Base-by-base conservation (phyloP, 805 yeast genomes). In the Metschnikowia arizonensis region DNA sequence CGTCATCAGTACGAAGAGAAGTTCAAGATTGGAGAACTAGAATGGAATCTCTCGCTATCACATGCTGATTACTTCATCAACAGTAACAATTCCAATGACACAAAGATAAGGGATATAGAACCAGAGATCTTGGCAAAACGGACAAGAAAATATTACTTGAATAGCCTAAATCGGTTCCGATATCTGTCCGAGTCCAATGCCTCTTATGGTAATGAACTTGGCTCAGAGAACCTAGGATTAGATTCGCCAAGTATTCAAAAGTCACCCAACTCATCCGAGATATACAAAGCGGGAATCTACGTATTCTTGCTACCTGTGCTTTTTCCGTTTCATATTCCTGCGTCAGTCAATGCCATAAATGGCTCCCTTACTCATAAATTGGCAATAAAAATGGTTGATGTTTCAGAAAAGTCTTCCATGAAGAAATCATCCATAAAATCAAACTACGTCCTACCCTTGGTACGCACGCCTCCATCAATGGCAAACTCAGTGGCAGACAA, bases 201-300 rank as follows among this genome's bases (percentile, higher is more conserved):
- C n/a, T 35, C 42, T 8, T 10, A 24, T 9, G 45, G 38, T 3
- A 46, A 33, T 12, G 31, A 39, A 8, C 29, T 44, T 19, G 36
- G 31, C 35, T 14, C 45, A 3, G 48, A 47, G 23, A n/a, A 18
- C 30, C 12, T 21, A 2, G 18, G 31, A 7, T 14, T 42, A 30
- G 50, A 49, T 2, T 18, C 25, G 8, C 6, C 30, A 4, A 11
- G 14, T 28, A 18, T 14, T 10, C 26, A 18, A 11, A 33, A 24
- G 18, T 14, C 39, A 9, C 12, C 17, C 7, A 8, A 25, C 33
- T 30, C 21, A 10, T 5, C 25, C 10, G 48, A 47, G 4, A 14
- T 36, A 12, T 68, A 65, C 50, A 75, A 75, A 50, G 79, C 90
- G 1, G 95, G 95, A 18, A 77, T 82, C 52, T 85, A 85, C 56